Evolutionary conservation across 768 basidiomycete genomes (phyloP).

Genomic region (Trametes villosa): DNA sequence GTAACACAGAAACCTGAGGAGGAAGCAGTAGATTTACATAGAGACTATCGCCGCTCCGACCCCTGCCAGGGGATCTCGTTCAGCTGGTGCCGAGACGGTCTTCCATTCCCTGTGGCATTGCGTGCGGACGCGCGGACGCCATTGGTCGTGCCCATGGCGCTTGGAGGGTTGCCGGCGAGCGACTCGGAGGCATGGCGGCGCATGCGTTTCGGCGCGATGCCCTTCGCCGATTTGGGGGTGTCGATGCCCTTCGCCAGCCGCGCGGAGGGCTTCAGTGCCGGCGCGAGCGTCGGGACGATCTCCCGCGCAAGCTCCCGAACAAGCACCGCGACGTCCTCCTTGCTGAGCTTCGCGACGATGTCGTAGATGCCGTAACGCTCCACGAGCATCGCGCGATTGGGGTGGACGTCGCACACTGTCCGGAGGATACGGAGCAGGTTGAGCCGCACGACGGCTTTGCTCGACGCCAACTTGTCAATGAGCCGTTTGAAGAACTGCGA

Average conservation of each 20-base stretch:
- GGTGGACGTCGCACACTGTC: constrained; percentile 87
- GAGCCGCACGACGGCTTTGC: constrained; percentile 88
- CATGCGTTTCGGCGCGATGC: constrained; percentile 64
- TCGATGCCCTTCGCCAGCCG: constrained; percentile 41
- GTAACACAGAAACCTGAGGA: background rate
- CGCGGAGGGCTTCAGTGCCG: constrained; percentile 61
- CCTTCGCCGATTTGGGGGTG: constrained; percentile 42
- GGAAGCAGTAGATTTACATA: constrained; percentile 11
- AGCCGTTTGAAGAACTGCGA: constrained; percentile 87
- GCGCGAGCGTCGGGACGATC: constrained; percentile 77
- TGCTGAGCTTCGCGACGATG: constrained; percentile 79
- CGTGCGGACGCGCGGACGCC: constrained; percentile 29
- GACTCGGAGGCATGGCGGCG: constrained; percentile 76
- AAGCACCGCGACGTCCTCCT: constrained; percentile 87
- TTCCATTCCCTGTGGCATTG: constrained; percentile 40
- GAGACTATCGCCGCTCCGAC: constrained; percentile 17
- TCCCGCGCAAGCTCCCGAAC: constrained; percentile 89
- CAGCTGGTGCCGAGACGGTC: constrained; percentile 54
- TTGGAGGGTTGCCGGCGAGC: constrained; percentile 39
- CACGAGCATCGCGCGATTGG: constrained; percentile 80
- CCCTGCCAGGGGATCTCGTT: constrained; percentile 68
- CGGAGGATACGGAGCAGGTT: constrained; percentile 86
- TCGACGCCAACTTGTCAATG: constrained; percentile 75
- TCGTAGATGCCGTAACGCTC: constrained; percentile 81
- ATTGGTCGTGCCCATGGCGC: constrained; percentile 24